A percentile compares a stretch with the other conserved stretches of the same genome.
Conservation (phyloP, 768 basidiomycete genomes). For the Boletus tylopilopsis region DNA sequence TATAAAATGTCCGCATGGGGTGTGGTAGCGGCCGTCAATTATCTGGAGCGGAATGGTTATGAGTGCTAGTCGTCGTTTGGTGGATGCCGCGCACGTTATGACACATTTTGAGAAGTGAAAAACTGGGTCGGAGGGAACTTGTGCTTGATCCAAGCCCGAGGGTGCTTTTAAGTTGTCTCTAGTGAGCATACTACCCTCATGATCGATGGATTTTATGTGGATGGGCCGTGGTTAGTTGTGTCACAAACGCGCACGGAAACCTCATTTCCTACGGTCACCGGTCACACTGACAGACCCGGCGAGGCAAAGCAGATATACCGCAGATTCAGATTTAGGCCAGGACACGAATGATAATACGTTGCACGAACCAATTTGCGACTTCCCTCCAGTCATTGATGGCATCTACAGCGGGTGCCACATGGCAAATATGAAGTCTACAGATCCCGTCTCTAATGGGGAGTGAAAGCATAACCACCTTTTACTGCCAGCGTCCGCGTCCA, state of each 20-base stretch:
- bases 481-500: background rate
- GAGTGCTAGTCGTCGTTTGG: background rate
- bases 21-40: slow-evolving; percentile 73
- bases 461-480: background rate
- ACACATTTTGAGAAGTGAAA: slow-evolving; percentile 48
- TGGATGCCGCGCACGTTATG: slow-evolving; percentile 57
- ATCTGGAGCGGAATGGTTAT: slow-evolving; percentile 40
- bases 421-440: slow-evolving; percentile 12
- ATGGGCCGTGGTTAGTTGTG: slow-evolving; percentile 27
- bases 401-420: slow-evolving; percentile 10
- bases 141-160: slow-evolving; percentile 13
- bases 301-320: slow-evolving; percentile 35
- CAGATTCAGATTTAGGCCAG: slow-evolving; percentile 15
- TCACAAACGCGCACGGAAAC: slow-evolving; percentile 37
- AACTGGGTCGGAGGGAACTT: slow-evolving; percentile 15
- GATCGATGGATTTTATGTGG: slow-evolving; percentile 28
- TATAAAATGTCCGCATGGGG: slow-evolving; percentile 66
- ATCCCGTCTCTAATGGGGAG: slow-evolving; percentile 5
- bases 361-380: slow-evolving; percentile 11
- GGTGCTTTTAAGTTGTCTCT: slow-evolving; percentile 17
- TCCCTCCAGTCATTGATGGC: slow-evolving; percentile 3
- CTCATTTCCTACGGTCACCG: slow-evolving; percentile 35
- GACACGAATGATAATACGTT: slow-evolving; percentile 21
- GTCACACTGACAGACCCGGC: slow-evolving; percentile 31
- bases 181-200: slow-evolving; percentile 12